Conservation (phyloP, 371 early-diverging fungal genomes). For the Nematocida homosporus region DNA sequence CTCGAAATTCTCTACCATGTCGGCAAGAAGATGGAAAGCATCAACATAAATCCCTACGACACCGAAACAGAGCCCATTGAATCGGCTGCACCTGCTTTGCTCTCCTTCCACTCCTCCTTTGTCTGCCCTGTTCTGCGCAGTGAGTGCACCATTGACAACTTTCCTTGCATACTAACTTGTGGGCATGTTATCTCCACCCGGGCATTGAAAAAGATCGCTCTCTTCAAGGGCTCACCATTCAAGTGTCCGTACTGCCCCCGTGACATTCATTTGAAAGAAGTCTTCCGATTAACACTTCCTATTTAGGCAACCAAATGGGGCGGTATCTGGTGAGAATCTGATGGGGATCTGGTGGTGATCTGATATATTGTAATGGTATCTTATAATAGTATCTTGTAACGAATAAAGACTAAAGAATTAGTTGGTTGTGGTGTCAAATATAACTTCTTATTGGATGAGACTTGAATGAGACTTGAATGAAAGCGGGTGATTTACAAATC, state of each 20-base stretch:
- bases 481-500: no score
- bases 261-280: constrained; percentile 41
- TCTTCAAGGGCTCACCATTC: constrained; percentile 27
- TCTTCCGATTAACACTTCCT: constrained; percentile 13
- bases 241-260: constrained; percentile 55
- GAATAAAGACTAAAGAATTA: no score
- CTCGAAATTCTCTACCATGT: constrained; percentile 35
- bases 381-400: no score
- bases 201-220: constrained; percentile 43
- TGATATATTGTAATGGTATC: no score
- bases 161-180: constrained; percentile 46
- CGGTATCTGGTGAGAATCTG: no score
- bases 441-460: no score
- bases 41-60: constrained; percentile 40
- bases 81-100: constrained; percentile 34
- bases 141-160: constrained; percentile 48
- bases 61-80: constrained; percentile 16
- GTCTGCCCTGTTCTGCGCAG: constrained; percentile 50
- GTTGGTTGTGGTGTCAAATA: no score
- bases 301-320: constrained; percentile 9
- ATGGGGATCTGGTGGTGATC: no score
- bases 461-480: no score
- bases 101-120: constrained; percentile 52
- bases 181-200: constrained; percentile 38
- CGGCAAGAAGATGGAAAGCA: constrained; percentile 51